Evolutionary conservation across 2,329 filamentous ascomycete species (phyloP).

Genomic region (Aschersonia sp.): DNA sequence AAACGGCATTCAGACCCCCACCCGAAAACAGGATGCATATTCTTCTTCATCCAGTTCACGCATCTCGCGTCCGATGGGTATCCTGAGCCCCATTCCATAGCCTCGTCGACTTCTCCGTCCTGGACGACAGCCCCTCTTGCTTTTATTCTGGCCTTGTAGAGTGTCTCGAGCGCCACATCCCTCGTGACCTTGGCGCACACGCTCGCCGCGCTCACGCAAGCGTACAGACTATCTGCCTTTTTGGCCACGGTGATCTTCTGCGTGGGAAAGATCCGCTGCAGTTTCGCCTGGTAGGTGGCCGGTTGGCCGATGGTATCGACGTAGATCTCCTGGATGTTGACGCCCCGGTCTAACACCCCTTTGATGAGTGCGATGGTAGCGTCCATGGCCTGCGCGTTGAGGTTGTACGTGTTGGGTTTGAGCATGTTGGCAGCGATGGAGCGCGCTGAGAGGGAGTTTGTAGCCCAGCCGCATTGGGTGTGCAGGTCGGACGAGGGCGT

Average conservation of each 20-base stretch:
- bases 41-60: slow-evolving; percentile 63
- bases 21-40: slow-evolving; percentile 88
- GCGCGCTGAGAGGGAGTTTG: slow-evolving; percentile 64
- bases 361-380: slow-evolving; percentile 73
- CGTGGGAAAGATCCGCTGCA: slow-evolving; percentile 74
- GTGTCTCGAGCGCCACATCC: slow-evolving; percentile 72
- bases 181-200: slow-evolving; percentile 94
- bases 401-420: slow-evolving; percentile 58
- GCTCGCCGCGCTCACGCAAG: slow-evolving; percentile 83
- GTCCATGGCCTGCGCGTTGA: slow-evolving; percentile 93
- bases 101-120: slow-evolving; percentile 17
- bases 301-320: slow-evolving; percentile 90
- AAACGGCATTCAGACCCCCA: slow-evolving; percentile 91
- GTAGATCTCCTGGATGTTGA: slow-evolving; percentile 80
- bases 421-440: slow-evolving; percentile 75
- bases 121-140: no score
- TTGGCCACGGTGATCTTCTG: slow-evolving; percentile 64
- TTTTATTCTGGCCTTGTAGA: slow-evolving; percentile 38
- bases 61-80: slow-evolving; percentile 83
- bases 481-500: slow-evolving; percentile 36
- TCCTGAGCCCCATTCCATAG: slow-evolving; percentile 68
- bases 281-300: slow-evolving; percentile 65
- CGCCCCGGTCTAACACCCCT: slow-evolving; percentile 58
- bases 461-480: slow-evolving; percentile 64
- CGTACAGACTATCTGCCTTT: slow-evolving; percentile 87